Evolutionary conservation across 768 basidiomycete genomes (phyloP), one percentile per base, ranked within the genome.

Genomic region (Russula vinacea): DNA sequence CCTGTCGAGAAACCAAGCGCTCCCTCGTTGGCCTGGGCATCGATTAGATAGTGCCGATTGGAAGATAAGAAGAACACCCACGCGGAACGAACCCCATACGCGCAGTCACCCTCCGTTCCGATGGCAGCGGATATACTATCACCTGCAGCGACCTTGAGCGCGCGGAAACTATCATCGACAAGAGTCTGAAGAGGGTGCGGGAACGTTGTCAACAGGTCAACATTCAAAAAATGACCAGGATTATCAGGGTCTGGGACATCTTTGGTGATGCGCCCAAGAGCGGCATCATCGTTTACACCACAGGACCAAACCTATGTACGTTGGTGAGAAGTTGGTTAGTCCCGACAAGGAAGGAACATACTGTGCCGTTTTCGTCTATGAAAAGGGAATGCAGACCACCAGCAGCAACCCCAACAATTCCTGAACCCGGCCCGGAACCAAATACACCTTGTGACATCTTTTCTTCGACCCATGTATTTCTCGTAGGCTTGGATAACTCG

Each of bases 301-400:
- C 89, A 91, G 32, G 89, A 85, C 90, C 90, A 92, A 11, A 92
- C 77, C 90, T 92, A 71, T 53, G 22, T 55, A 60, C 45, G 39
- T 3, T 39, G 42, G 45, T 56, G 40, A 59, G 35, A 10, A 33
- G n/a, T 35, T 16, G 14, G 8, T 26, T 1, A 51, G 50, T 26
- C 35, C 63, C 39, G 9, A 35, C n/a, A 52, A 62, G 10, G 11
- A 26, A 40, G 24, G 44, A 40, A 82, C 93, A 74, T 73, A 98
- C 94, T 29, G 86, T 86, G 70, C 96, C 96, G 67, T 84, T 85
- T 72, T 94, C 90, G 73, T 97, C 94, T 35, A 97, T 80, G 71
- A 93, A 88, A 51, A 98, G 77, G 3, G 88, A 88, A 74, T 98
- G 95, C 74, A 98, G 81, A 26, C 96, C 96, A 59, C 94, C 95